Conservation (phyloP, 306 rosid species). For the Gynostemma pentaphyllum region DNA sequence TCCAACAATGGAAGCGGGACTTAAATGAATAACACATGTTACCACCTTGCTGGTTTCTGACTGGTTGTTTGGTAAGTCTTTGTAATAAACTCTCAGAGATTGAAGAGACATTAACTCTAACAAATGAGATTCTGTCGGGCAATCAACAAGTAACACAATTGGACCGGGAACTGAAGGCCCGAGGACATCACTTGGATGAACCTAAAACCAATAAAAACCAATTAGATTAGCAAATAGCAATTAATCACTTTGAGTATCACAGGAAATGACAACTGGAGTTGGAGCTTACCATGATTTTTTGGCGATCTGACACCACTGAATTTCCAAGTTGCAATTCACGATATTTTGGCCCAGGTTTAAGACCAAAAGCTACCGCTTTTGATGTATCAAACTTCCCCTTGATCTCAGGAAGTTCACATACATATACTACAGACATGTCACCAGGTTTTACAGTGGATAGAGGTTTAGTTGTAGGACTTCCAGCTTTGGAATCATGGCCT, state of each 20-base stretch:
- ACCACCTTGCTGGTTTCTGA: constrained; percentile 42
- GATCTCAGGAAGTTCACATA: constrained; percentile 81
- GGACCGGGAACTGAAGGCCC: constrained; percentile 93
- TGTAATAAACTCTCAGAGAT: constrained; percentile 41
- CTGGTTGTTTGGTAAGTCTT: constrained; percentile 26
- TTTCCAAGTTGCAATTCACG: constrained; percentile 71
- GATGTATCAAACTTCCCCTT: constrained; percentile 71
- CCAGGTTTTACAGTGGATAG: constrained; percentile 43
- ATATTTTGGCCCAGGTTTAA: constrained; percentile 74
- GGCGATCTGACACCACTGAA: constrained; percentile 68
- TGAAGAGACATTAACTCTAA: constrained; percentile 43
- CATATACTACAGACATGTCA: constrained; percentile 80
- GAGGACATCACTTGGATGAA: constrained; percentile 89
- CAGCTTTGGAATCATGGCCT: constrained; percentile 17
- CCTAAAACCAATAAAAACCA: constrained; percentile 26
- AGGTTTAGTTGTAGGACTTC: constrained; percentile 19
- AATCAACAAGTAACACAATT: constrained; percentile 76
- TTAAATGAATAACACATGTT: constrained; percentile 66
- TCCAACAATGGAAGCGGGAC: constrained; percentile 58
- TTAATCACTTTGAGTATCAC: neutral
- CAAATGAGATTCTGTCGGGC: constrained; percentile 81
- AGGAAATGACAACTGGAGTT: neutral
- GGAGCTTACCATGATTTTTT: constrained; percentile 52
- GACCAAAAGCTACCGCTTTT: constrained; percentile 69
- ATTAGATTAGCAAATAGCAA: neutral